phyloP scores from a whole-genome alignment of 2,329 filamentous ascomycete species.

The Alternaria alternata region DNA sequence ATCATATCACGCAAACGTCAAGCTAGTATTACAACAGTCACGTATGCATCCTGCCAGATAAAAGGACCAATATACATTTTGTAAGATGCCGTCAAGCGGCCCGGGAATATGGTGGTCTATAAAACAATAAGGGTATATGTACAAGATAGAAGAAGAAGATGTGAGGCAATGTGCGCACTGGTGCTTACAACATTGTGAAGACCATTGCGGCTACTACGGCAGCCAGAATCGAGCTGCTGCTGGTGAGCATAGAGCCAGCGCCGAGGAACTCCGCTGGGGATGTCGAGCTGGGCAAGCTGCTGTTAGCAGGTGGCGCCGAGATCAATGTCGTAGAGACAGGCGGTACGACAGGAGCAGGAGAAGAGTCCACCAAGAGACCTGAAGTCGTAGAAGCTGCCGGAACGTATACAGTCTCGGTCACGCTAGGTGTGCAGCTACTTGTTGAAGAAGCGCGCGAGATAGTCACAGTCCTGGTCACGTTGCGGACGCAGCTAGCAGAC shows the following conservation, averaged over 20 bases:
- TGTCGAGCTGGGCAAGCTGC: slow-evolving; percentile 26
- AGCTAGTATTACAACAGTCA: not conserved
- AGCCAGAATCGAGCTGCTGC: slow-evolving; percentile 30
- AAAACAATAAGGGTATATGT: slow-evolving; percentile 13
- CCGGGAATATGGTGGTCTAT: slow-evolving; percentile 13
- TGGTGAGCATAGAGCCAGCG: slow-evolving; percentile 19
- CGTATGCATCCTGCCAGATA: not conserved
- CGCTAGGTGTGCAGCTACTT: slow-evolving; percentile 27
- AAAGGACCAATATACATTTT: slow-evolving; percentile 8
- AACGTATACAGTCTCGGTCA: slow-evolving; percentile 39
- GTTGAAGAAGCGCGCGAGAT: slow-evolving; percentile 1
- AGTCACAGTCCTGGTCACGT: slow-evolving; percentile 10
- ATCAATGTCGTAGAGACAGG: slow-evolving; percentile 23
- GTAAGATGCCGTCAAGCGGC: not conserved
- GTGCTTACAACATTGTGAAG: slow-evolving; percentile 32
- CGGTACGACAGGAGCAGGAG: slow-evolving; percentile 16
- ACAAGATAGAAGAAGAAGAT: slow-evolving; percentile 13
- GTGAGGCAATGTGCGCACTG: slow-evolving; percentile 12
- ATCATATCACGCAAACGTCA: not conserved
- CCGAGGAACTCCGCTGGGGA: slow-evolving; percentile 34
- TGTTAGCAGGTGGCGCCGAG: slow-evolving; percentile 35
- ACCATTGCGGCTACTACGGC: slow-evolving; percentile 29
- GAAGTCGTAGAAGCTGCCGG: slow-evolving; percentile 21
- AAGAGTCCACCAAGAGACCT: slow-evolving; percentile 1
- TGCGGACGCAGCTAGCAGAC: slow-evolving; percentile 17